These are phyloP conservation scores for Cladophialophora psammophila DNA, from an alignment of 2,329 filamentous ascomycete species.

Conservation along the genomic window DNA sequence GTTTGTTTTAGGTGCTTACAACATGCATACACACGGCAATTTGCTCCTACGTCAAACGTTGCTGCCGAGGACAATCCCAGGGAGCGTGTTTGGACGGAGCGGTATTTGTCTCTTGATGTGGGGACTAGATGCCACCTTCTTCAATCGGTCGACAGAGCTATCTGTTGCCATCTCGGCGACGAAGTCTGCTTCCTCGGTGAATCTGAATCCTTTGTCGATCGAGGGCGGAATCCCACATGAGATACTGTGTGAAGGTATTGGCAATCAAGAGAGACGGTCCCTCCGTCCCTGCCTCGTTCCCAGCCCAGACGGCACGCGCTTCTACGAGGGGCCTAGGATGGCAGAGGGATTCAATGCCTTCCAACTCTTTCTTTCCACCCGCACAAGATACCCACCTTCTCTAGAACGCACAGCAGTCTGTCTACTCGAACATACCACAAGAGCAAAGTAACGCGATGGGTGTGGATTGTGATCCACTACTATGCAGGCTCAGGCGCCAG, in stretches of 20 bases:
- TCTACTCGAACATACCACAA: background rate
- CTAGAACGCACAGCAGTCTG: background rate
- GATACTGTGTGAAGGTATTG: background rate
- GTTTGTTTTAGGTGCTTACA: conserved; percentile 14
- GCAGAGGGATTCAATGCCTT: background rate
- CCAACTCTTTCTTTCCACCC: background rate
- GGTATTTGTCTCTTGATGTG: background rate
- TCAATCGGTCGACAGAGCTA: background rate
- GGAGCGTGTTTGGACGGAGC: background rate
- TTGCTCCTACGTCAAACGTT: background rate
- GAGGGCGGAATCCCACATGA: background rate
- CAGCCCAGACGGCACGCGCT: background rate
- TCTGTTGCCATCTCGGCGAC: background rate
- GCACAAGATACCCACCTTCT: background rate
- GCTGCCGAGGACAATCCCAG: background rate
- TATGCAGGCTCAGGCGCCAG: background rate
- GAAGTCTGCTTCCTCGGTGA: background rate
- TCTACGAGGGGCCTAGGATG: background rate
- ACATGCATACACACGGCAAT: background rate
- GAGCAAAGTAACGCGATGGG: background rate
- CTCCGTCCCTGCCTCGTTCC: background rate
- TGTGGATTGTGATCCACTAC: background rate
- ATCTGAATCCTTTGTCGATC: background rate
- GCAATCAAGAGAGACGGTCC: background rate
- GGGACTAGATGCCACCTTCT: conserved; percentile 3